Percentiles rank a stretch among this genome's conserved stretches.
These are phyloP conservation scores for Xerocomellus amylosporus DNA, from an alignment of 768 basidiomycete genomes.

Conservation along the genomic window DNA sequence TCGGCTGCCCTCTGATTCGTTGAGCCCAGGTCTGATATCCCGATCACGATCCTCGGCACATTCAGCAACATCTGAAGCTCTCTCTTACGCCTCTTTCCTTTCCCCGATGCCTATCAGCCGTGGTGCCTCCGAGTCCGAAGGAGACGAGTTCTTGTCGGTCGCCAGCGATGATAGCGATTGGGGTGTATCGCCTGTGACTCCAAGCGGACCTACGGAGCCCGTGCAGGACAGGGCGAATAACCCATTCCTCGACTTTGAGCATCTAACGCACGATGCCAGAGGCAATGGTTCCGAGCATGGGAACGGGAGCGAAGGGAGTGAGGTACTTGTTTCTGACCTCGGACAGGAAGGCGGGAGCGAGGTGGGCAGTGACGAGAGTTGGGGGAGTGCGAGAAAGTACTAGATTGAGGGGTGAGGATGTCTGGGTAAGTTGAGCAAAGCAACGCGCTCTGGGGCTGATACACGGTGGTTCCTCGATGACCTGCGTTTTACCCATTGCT, in stretches of 20 bases:
- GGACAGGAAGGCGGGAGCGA: constrained; percentile 19
- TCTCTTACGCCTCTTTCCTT: constrained; percentile 25
- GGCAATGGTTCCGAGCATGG: background rate
- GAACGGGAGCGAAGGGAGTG: constrained; percentile 20
- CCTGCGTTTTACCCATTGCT: background rate
- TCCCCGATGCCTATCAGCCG: constrained; percentile 23
- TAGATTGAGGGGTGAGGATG: background rate
- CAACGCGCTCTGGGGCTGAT: background rate
- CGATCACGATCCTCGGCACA: constrained; percentile 3
- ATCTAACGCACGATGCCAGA: background rate
- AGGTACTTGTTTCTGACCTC: constrained; percentile 11
- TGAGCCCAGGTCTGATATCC: background rate
- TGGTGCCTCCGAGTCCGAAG: constrained; percentile 20
- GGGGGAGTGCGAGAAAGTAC: constrained; percentile 24
- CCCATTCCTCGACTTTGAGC: constrained; percentile 26
- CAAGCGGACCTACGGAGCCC: background rate
- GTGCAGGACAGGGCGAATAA: constrained; percentile 13
- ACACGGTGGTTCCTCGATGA: background rate
- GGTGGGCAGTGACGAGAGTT: constrained; percentile 23
- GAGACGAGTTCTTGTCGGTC: constrained; percentile 26
- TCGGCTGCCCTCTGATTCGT: constrained; percentile 5
- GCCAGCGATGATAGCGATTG: constrained; percentile 20
- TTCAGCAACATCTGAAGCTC: constrained; percentile 14
- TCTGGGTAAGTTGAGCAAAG: background rate
- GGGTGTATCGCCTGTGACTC: background rate